Evolutionary conservation across 306 rosid genomes (phyloP), one percentile per base, ranked within the genome.

Genomic region (Castanea sativa): DNA sequence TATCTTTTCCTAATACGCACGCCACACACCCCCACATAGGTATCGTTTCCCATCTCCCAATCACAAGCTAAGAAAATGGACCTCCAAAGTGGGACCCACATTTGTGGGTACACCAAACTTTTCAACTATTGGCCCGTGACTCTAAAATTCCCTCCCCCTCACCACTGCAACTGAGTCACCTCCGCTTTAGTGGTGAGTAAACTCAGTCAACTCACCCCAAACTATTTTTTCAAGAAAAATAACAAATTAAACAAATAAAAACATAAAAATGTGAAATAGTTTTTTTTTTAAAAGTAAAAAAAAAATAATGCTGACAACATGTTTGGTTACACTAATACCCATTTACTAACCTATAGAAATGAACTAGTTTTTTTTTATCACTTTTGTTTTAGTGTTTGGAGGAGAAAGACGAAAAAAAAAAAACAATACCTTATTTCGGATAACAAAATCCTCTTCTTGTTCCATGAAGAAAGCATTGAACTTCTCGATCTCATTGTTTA

Each of bases 401-500:
- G 12, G 52, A 16, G 7, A 21, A 5, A 55, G 15, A 18, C 4
- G 10, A 8, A 45, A 45, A 2, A 12, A 9, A 35, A 35, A 33
- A 19, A 18, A 8, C 16, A 19, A 49, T 82, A 92, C 99, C 95
- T 87, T 79, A 33, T 91, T 93, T 1, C 90, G 84, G 33, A 94
- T 94, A 13, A 94, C 86, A 83, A 91, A 92, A 71, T 92, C 94
- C 82, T 94, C 99, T 20, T 94, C 97, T 69, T 90, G 88, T 30
- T 94, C 97, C 84, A 88, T 55, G 88, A 91, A 94, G 57, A 94
- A 94, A 0, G 73, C 84, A 73, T 94, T 94, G 82, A 94, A 91
- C 90, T 94, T 94, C 21, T 94, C 93, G 30, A 94, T 88, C 91
- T 94, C 97, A 73, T 74, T 88, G 87, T 94, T 85, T 91, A 94